Base-by-base conservation (phyloP, 1,139 yeast genomes). In the Debaryomyces singareniensis region DNA sequence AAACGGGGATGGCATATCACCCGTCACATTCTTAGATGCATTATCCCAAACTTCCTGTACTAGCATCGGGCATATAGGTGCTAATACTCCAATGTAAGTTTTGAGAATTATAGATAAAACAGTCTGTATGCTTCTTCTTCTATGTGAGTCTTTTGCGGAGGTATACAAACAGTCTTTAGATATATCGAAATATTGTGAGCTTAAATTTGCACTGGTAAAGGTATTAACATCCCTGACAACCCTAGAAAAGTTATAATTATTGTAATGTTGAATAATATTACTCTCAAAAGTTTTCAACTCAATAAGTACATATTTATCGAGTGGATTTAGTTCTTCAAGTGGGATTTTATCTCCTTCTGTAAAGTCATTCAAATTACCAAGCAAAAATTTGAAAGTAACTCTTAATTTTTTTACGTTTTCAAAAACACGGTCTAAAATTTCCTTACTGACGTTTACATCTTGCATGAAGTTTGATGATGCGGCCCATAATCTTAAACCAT, bases 401-500 rank as follows among this genome's bases (percentile, higher is more conserved):
- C 97, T 68, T 32, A 87, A 55, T 53, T 91, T 91, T 53, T 84
- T 85, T 47, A 85, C 61, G 29, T 83, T 75, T 33, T 87, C 94
- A 26, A 80, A 79, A 16, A 86, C 91, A 44, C 89, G 78, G 20
- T 69, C 71, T 43, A 87, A 63, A 11, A 87, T 75, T 18, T 76
- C 78, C 6, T 83, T 75, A 5, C 94, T 85, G 15, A 85, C 73
- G 16, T 76, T 66, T 29, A 91, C 76, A 54, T 91, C 99, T 29
- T 71, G 72, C 2, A 89, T 78, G 46, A 82, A 91, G 51, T 87
- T 93, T 1, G 93, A 71, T 31, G 87, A 89, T 0, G 96, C 96
- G 9, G 80, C 86, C 85, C 96, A 83, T 34, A 89, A 62, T 42
- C 99, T 68, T 39, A 93, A 61, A 0, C 98, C 98, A 54, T 89